phyloP scores from a whole-genome alignment of 179 eudicot species.

The Amaranthus tricolor region DNA sequence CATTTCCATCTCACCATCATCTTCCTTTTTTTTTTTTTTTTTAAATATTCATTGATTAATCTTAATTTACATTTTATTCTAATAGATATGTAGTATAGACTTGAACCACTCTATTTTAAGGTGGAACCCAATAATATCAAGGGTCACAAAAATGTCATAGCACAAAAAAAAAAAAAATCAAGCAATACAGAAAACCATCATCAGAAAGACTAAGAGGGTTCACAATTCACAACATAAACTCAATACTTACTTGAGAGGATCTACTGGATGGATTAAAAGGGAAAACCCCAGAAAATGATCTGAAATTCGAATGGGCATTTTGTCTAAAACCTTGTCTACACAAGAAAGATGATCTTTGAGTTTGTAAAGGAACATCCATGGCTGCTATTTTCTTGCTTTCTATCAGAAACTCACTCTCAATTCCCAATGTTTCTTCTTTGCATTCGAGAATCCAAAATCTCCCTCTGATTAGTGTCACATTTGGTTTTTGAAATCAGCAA shows the following conservation, averaged over 20 bases:
- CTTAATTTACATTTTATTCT: too few relatives aligned
- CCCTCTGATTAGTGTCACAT: slow-evolving; percentile 16
- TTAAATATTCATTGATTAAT: too few relatives aligned
- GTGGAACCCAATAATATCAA: too few relatives aligned
- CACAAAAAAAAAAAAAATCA: neutral
- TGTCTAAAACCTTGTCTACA: slow-evolving; percentile 21
- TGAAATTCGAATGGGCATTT: slow-evolving; percentile 24
- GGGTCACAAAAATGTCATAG: too few relatives aligned
- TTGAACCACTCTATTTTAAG: too few relatives aligned
- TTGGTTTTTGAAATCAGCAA: slow-evolving; percentile 22
- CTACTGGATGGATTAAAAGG: slow-evolving; percentile 24
- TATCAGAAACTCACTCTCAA: neutral
- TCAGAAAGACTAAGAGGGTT: too few relatives aligned
- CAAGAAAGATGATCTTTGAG: slow-evolving; percentile 25
- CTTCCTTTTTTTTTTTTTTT: too few relatives aligned
- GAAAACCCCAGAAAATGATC: slow-evolving; percentile 30
- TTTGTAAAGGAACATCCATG: slow-evolving; percentile 32
- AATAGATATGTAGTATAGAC: too few relatives aligned
- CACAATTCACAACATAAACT: neutral
- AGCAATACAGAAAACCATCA: too few relatives aligned
- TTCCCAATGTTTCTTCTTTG: slow-evolving; percentile 18
- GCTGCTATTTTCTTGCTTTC: neutral
- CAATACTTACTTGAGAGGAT: slow-evolving; percentile 29
- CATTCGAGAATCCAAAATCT: slow-evolving; percentile 21
- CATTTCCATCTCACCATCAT: too few relatives aligned